Percentiles rank a stretch among this genome's conserved stretches.
These are phyloP conservation scores for Penicillium janthinellum DNA, from an alignment of 2,329 filamentous ascomycete genomes.

Conservation along the genomic window DNA sequence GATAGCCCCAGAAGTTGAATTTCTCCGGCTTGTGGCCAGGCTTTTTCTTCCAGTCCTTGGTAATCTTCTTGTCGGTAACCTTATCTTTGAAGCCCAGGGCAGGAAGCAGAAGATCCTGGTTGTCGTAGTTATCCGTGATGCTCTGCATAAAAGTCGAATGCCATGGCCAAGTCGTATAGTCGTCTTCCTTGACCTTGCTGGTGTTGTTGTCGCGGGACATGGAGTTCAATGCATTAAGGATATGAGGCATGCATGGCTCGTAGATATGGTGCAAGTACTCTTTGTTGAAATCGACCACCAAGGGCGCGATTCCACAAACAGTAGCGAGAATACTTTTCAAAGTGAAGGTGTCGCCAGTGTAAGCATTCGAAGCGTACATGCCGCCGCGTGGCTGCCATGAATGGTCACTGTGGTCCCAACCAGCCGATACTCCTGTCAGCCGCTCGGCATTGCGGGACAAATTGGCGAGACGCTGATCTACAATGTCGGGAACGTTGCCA, in stretches of 20 bases:
- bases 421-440: constrained; percentile 22
- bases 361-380: constrained; percentile 41
- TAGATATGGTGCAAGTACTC: constrained; percentile 45
- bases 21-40: constrained; percentile 9
- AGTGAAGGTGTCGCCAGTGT: constrained; percentile 46
- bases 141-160: constrained; percentile 31
- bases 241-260: constrained; percentile 46
- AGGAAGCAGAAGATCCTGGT: constrained; percentile 27
- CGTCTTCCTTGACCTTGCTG: constrained; percentile 12
- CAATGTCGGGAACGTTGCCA: constrained; percentile 35
- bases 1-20: constrained; percentile 28
- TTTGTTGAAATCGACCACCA: constrained; percentile 46
- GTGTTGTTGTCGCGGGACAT: constrained; percentile 6
- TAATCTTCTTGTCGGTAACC: constrained; percentile 21
- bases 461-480: constrained; percentile 25
- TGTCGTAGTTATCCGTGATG: constrained; percentile 30
- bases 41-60: constrained; percentile 15
- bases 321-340: constrained; percentile 47
- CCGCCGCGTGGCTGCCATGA: constrained; percentile 36
- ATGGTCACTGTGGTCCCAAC: constrained; percentile 15
- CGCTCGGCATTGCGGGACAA: constrained; percentile 27
- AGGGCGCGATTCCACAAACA: constrained; percentile 43
- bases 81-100: constrained; percentile 25
- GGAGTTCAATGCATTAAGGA: constrained; percentile 22
- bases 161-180: constrained; percentile 29